phyloP scores from a whole-genome alignment of 164 flowering plant species.

The Platanus orientalis region DNA sequence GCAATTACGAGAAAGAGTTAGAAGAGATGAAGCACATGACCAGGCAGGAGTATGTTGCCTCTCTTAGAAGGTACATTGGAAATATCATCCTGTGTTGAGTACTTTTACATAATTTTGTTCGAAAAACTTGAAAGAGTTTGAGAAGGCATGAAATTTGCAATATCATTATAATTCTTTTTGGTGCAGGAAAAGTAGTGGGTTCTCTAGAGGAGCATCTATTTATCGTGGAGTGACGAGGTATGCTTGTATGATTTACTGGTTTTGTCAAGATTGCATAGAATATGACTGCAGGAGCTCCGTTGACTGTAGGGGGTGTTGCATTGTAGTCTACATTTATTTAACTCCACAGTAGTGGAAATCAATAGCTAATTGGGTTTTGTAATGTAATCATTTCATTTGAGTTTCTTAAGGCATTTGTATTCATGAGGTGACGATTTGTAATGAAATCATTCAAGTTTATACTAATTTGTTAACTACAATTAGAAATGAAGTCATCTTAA shows the following conservation, averaged over 20 bases:
- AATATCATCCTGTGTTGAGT: not conserved
- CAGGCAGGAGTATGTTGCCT: conserved; percentile 88
- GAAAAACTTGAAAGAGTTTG: not conserved
- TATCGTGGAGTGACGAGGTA: conserved; percentile 97
- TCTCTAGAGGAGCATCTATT: conserved; percentile 91
- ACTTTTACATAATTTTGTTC: not conserved
- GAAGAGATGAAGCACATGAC: conserved; percentile 98
- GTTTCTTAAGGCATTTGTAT: no score
- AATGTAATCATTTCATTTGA: no score
- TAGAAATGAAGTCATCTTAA: no score
- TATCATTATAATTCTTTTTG: not conserved
- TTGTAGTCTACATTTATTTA: no score
- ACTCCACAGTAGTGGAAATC: no score
- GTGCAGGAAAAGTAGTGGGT: conserved; percentile 94
- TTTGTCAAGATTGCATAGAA: no score
- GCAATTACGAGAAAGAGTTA: conserved; percentile 75
- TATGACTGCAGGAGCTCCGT: no score
- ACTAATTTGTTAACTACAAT: no score
- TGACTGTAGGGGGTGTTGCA: no score
- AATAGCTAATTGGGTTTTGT: no score
- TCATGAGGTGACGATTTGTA: no score
- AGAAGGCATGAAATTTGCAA: not conserved
- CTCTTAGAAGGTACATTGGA: conserved; percentile 62
- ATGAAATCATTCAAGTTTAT: no score
- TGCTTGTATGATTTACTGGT: not conserved